Evolutionary conservation across 176 grass and related monocot species (phyloP).

Genomic region (Aechmea fasciata): DNA sequence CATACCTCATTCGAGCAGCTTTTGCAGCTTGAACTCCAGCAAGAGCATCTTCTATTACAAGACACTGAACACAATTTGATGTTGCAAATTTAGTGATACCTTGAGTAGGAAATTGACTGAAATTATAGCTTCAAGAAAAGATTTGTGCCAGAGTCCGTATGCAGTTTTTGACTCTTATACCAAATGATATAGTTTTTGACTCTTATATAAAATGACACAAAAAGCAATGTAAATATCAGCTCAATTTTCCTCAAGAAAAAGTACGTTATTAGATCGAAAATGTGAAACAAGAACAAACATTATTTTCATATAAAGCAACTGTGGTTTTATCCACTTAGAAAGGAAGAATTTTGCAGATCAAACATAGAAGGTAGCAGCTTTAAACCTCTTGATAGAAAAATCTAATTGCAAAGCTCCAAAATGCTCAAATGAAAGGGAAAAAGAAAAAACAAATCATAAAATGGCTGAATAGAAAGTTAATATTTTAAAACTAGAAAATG

Average conservation of each 20-base stretch:
- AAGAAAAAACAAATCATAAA: background rate
- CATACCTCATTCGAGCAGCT: constrained; percentile 82
- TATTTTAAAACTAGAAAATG: too few relatives aligned
- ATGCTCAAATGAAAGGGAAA: background rate
- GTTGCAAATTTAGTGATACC: constrained; percentile 12
- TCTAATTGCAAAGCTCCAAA: background rate
- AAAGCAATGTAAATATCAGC: background rate
- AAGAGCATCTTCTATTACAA: constrained; percentile 98
- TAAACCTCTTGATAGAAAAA: background rate
- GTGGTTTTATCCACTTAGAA: background rate
- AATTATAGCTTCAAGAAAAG: background rate
- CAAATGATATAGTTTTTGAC: background rate
- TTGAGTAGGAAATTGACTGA: constrained; percentile 1
- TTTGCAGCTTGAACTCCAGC: constrained; percentile 95
- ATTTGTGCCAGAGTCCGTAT: background rate
- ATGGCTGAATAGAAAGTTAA: background rate
- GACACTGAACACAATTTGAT: constrained; percentile 41
- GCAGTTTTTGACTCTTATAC: background rate
- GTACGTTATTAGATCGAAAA: background rate
- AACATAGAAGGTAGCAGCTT: background rate
- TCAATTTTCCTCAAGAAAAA: background rate
- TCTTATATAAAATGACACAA: background rate
- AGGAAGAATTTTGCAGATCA: background rate
- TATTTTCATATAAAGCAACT: background rate
- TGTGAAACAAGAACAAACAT: background rate